A percentile compares a stretch with the other conserved stretches of the same genome.
Conservation (phyloP, 2,329 filamentous ascomycete species). For the Microsporum audouinii region DNA sequence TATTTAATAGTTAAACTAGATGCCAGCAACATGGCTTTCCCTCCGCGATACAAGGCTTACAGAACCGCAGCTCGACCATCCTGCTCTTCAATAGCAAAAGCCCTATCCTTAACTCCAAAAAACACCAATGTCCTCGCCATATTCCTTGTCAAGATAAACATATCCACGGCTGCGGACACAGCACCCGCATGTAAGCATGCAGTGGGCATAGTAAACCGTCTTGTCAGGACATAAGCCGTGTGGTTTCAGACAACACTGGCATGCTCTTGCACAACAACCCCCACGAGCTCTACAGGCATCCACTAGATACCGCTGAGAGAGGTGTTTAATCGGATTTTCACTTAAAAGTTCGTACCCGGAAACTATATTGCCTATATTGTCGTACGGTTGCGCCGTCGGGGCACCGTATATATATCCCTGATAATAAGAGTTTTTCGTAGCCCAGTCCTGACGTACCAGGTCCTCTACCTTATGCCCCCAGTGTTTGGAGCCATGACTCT, state of each 20-base stretch:
- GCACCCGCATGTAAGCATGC: not conserved
- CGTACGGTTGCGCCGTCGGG: not conserved
- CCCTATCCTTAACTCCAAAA: not conserved
- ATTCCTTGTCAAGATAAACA: not conserved
- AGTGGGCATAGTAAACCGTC: constrained; percentile 5
- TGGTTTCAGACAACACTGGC: not conserved
- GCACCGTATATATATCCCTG: not conserved
- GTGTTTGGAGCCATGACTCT: not conserved
- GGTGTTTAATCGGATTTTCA: not conserved
- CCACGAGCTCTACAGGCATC: not conserved
- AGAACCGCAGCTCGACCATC: too few relatives aligned
- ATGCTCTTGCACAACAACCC: constrained; percentile 3
- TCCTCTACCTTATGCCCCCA: not conserved
- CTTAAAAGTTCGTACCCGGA: not conserved
- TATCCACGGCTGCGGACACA: not conserved
- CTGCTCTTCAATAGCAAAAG: not conserved
- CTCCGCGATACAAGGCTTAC: too few relatives aligned
- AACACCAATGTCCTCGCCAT: not conserved
- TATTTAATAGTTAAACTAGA: too few relatives aligned
- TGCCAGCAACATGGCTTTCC: too few relatives aligned
- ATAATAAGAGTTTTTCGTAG: not conserved
- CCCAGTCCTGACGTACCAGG: too few relatives aligned
- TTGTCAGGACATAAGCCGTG: not conserved
- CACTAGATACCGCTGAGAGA: not conserved
- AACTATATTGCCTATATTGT: not conserved